These are phyloP conservation scores for Clathrus columnatus DNA, from an alignment of 768 basidiomycete genomes.

Conservation along the genomic window DNA sequence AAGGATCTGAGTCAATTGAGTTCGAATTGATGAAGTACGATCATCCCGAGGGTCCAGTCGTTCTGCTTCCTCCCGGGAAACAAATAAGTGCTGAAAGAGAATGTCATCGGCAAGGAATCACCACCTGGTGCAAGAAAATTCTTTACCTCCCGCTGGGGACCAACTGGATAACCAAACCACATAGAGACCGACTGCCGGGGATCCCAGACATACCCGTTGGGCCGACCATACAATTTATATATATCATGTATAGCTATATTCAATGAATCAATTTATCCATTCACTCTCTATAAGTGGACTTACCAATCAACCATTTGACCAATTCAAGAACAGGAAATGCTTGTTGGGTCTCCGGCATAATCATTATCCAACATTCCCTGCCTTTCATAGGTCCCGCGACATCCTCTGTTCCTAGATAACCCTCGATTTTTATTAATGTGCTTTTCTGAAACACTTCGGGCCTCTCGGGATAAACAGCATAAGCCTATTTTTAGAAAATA, in stretches of 20 bases:
- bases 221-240: conserved; percentile 84
- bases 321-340: conserved; percentile 52
- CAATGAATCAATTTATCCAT: conserved; percentile 11
- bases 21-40: conserved; percentile 61
- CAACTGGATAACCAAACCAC: conserved; percentile 94
- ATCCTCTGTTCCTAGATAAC: conserved; percentile 68
- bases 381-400: conserved; percentile 58
- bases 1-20: conserved; percentile 52
- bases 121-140: neutral
- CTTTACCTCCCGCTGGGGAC: conserved; percentile 73
- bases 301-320: conserved; percentile 86
- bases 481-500: conserved; percentile 45
- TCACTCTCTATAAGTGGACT: conserved; percentile 20
- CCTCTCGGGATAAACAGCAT: conserved; percentile 94
- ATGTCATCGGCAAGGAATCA: conserved; percentile 14
- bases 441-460: conserved; percentile 83
- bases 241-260: conserved; percentile 69
- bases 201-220: conserved; percentile 82
- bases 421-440: conserved; percentile 89
- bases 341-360: conserved; percentile 71
- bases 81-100: conserved; percentile 60
- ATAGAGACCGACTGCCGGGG: conserved; percentile 70
- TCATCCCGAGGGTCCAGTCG: conserved; percentile 69
- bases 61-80: conserved; percentile 78
- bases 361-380: conserved; percentile 75